Base-by-base conservation (phyloP, 1,139 yeast genomes). In the Magnusiomyces sp. region DNA sequence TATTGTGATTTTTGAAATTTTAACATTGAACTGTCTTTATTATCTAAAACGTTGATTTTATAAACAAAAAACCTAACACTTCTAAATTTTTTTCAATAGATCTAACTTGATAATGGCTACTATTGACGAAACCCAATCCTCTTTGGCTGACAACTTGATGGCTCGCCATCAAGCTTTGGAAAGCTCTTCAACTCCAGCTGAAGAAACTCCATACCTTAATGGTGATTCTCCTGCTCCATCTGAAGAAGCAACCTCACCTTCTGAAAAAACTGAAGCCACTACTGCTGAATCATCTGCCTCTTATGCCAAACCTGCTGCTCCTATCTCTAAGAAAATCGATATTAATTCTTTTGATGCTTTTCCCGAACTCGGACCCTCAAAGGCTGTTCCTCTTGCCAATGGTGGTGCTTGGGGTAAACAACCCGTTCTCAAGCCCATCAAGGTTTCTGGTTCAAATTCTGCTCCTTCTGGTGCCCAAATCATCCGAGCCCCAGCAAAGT, bases 281-380 rank as follows among this genome's bases (percentile, higher is more conserved):
- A n/a, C 45, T 10, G 38, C 45, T 16, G 45, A 42, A 42, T 32
- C 45, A 4, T 23, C 49, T 29, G 20, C 43, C 23, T 13, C 40
- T 14, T 7, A 48, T 13, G 34, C 45, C 13, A 33, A 20, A 17
- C 43, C 40, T 20, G 46, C 45, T 23, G 49, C 47, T 13, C 45
- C 29, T 47, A 38, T 51, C 11, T 11, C 51, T 37, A 51, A 50
- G 41, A 54, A 48, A 34, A 49, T 59, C 38, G 64, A 61, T 46
- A 51, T 62, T 40, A 47, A 53, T 34, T 62, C 66, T 11, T 46
- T 58, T 64, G 65, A 73, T 16, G 84, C 86, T 9, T 83, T 84
- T 66, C 95, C 95, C 10, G 75, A 87, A 32, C 74, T 87, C 58
- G 90, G 89, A 40, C 77, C 77, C 34, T 60, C 60, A 49, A 20